phyloP scores from a whole-genome alignment of 148 eudicot genomes.

The Amaranthus hypochondriacus region DNA sequence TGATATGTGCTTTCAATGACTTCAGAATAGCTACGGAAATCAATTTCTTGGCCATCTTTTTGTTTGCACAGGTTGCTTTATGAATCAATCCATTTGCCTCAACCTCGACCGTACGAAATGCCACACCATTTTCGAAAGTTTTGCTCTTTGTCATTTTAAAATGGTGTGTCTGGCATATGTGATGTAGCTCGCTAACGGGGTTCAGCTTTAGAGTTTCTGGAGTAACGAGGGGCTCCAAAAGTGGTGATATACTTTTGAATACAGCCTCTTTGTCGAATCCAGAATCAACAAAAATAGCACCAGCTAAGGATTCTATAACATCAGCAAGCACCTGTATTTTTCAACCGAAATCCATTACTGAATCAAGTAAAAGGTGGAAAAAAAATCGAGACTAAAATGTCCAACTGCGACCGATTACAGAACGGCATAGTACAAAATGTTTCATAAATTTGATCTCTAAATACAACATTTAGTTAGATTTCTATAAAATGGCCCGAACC shows the following conservation, averaged over 20 bases:
- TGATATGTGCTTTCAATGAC: conserved; percentile 39
- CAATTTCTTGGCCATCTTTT: conserved; percentile 46
- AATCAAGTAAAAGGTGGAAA: not conserved
- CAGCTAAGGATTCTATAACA: conserved; percentile 82
- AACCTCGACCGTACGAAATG: conserved; percentile 47
- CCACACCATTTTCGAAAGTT: conserved; percentile 31
- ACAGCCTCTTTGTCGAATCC: conserved; percentile 54
- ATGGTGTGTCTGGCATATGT: conserved; percentile 43
- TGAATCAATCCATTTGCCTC: conserved; percentile 46
- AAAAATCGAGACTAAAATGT: not conserved
- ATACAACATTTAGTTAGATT: too few relatives aligned
- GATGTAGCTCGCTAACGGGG: conserved; percentile 56
- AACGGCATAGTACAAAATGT: too few relatives aligned
- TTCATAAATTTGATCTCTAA: too few relatives aligned
- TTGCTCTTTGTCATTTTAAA: conserved; percentile 26
- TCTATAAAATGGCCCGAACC: too few relatives aligned
- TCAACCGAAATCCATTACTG: not conserved
- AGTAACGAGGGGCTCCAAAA: conserved; percentile 69
- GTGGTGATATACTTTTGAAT: conserved; percentile 51
- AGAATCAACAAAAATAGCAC: conserved; percentile 77
- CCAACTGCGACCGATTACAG: too few relatives aligned
- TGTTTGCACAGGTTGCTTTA: conserved; percentile 36
- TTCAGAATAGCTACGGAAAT: conserved; percentile 53
- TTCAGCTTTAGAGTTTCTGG: conserved; percentile 63
- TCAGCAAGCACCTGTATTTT: conserved; percentile 73